Base-by-base conservation (phyloP, 306 rosid genomes). In the Carpinus fangiana region DNA sequence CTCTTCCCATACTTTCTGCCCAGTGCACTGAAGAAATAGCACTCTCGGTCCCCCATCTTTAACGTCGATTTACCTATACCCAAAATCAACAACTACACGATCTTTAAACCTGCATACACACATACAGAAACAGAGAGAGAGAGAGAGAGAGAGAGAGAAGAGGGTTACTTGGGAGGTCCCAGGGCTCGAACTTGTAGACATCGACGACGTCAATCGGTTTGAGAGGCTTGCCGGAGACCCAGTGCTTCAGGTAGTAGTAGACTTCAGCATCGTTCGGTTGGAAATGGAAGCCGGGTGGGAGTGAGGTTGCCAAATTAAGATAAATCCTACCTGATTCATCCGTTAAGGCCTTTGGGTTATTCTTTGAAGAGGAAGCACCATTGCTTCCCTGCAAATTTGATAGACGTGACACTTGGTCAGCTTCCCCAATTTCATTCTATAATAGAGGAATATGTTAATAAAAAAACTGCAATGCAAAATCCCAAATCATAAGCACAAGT, bases 241-340 rank as follows among this genome's bases (percentile, higher is more conserved):
- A 86, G 28, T 92, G 91, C 84, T 84, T 87, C 1, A 95, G 91
- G 75, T 92, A 95, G 84, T 81, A 89, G 4, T 84, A 72, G 4
- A 95, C 88, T 43, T 95, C 98, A 60, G 90, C 96, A 45, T 92
- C 98, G 2, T 96, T 95, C 3, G 98, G 98, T 71, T 92, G 96
- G 82, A 95, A 95, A 75, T 98, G 93, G 87, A 92, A 95, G 0
- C 98, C 98, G 0, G 98, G 98, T 31, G 89, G 88, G 7, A 90
- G 82, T 16, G 88, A 79, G n/a, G n/a, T n/a, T n/a, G n/a, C n/a
- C n/a, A 79, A 72, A 80, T 23, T 31, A 68, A 70, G 31, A 76
- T 13, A 54, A 21, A 48, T 73, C 81, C 78, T 76, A 91, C 98
- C 96, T 81, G 91, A 34, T 17, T 57, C 91, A 14, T 68, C 47